These are phyloP conservation scores for Schizopora paradoxa DNA, from an alignment of 1,284 basidiomycete species.

Conservation along the genomic window DNA sequence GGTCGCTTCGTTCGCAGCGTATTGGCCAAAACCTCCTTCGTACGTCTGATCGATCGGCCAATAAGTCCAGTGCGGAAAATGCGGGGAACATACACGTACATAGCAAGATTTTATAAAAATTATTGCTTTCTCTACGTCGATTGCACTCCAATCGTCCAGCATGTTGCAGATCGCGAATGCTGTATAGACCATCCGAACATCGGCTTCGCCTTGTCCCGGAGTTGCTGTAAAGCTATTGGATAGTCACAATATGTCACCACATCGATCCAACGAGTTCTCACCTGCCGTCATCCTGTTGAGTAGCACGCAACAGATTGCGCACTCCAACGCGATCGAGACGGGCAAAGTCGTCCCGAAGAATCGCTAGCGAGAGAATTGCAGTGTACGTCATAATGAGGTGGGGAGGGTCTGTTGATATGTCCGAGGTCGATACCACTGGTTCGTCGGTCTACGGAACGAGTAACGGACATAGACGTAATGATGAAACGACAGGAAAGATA, in stretches of 20 bases:
- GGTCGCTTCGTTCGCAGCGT: constrained; percentile 78
- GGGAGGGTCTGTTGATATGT: constrained; percentile 49
- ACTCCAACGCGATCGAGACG: constrained; percentile 63
- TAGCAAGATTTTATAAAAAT: constrained; percentile 64
- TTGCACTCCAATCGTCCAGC: constrained; percentile 72
- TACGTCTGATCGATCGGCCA: constrained; percentile 54
- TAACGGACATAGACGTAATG: neutral
- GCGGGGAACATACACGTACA: constrained; percentile 39
- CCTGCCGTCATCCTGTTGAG: constrained; percentile 82
- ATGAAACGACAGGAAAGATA: constrained; percentile 5
- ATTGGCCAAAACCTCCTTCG: constrained; percentile 90
- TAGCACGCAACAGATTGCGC: constrained; percentile 55
- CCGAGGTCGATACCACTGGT: constrained; percentile 6
- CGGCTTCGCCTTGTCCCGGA: constrained; percentile 60
- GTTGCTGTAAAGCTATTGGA: constrained; percentile 68
- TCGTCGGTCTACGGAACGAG: neutral
- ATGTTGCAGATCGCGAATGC: constrained; percentile 80
- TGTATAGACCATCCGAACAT: constrained; percentile 83
- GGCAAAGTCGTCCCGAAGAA: constrained; percentile 77
- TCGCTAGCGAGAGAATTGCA: constrained; percentile 72
- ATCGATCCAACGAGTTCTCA: constrained; percentile 28
- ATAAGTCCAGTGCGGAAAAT: constrained; percentile 3
- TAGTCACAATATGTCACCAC: neutral
- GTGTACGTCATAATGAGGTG: constrained; percentile 94
- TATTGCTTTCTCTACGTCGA: constrained; percentile 58